These are phyloP conservation scores for Pisolithus sp. DNA, from an alignment of 768 basidiomycete genomes.

Conservation along the genomic window DNA sequence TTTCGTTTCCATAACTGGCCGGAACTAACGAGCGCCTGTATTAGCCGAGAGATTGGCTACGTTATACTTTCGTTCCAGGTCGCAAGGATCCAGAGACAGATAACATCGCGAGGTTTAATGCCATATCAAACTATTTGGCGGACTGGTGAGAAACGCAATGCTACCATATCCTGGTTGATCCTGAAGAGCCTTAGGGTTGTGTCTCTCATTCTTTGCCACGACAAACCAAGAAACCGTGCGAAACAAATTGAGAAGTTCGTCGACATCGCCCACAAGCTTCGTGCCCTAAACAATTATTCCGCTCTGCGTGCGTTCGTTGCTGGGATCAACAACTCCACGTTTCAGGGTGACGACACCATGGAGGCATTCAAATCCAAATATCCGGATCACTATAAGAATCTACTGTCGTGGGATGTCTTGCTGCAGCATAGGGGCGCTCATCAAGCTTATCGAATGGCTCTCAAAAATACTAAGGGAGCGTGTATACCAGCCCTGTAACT, in stretches of 20 bases:
- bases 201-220: slow-evolving; percentile 84
- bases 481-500: slow-evolving; percentile 82
- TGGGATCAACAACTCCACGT: slow-evolving; percentile 81
- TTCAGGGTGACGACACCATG: slow-evolving; percentile 72
- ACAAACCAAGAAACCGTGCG: slow-evolving; percentile 67
- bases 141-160: slow-evolving; percentile 52
- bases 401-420: slow-evolving; percentile 79
- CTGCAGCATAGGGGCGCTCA: slow-evolving; percentile 78
- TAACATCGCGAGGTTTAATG: slow-evolving; percentile 68
- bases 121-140: slow-evolving; percentile 75
- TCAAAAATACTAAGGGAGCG: slow-evolving; percentile 77
- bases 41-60: slow-evolving; percentile 80
- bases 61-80: slow-evolving; percentile 65
- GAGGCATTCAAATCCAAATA: slow-evolving; percentile 61
- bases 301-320: slow-evolving; percentile 90
- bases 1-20: neutral
- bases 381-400: slow-evolving; percentile 67
- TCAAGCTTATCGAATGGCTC: slow-evolving; percentile 83
- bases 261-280: slow-evolving; percentile 73
- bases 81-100: slow-evolving; percentile 60
- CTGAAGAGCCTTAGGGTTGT: slow-evolving; percentile 60
- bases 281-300: slow-evolving; percentile 87
- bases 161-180: neutral
- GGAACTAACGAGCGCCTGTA: slow-evolving; percentile 1
- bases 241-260: slow-evolving; percentile 86